Base-by-base conservation (phyloP, 176 grass and related monocot species). In the Zoysia japonica region DNA sequence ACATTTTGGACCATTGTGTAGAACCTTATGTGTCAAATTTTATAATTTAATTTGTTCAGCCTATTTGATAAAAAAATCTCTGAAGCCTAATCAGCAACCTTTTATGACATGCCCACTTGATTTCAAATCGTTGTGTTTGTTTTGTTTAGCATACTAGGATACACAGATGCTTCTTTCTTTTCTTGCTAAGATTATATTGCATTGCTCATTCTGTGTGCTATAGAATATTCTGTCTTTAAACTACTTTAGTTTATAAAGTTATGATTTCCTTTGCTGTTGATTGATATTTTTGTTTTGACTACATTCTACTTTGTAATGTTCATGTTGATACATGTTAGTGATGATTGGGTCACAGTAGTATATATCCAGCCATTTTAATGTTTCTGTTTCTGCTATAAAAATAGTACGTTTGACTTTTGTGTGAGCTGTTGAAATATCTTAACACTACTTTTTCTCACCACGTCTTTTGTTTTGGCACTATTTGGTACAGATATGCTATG, bases 401-500 rank as follows among this genome's bases (percentile, higher is more conserved):
- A 12, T 15, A 16, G 6, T 40, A 40, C 46, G 72, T 53, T 4
- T 47, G 9, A 67, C 66, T 12, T 59, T 38, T n/a, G 54, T 47
- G 56, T 76, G 46, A 74, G 41, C 48, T 84, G 12, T 56, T 6
- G 2, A 80, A 70, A 43, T 36, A 19, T 68, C 42, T 50, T 2
- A 75, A 47, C 13, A 6, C 43, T 8, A 2, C 13, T 67, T 47
- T 81, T 85, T 66, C 50, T 47, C 51, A 65, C 68, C 37, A 35
- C 49, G 11, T 65, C 36, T 62, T 47, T 73, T 65, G 66, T 28
- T 77, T 67, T 65, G 19, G 48, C 1, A 5, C 52, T 68, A 62
- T 61, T 78, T 52, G 61, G 49, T 16, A 41, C 83, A 89, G 87
- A 67, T 89, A 89, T 82, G 87, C 87, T 82, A 89, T 89, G 87